Evolutionary conservation across 1,284 basidiomycete species (phyloP), one percentile per base, ranked within the genome.

Genomic region (Boletellus dicymbophilus): DNA sequence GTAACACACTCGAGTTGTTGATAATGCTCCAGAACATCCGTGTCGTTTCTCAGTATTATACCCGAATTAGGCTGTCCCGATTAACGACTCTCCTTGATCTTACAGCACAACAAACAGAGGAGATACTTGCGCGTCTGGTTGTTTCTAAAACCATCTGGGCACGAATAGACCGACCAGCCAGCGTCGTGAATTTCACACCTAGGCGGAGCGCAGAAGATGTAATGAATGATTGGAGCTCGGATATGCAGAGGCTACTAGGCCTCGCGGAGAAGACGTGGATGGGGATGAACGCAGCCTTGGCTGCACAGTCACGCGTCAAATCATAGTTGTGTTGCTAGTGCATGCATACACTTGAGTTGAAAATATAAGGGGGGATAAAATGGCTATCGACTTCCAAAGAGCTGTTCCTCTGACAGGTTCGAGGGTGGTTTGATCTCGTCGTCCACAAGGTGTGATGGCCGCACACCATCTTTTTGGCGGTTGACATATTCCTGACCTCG

Each of bases 151-250:
- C 90, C 21, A 84, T 98, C 37, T 97, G 90, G 80, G 97, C 97
- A 22, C 88, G 94, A 48, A 90, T 96, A 58, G 95, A 99, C 71
- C 83, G 97, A 43, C 95, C 95, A 30, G 79, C 88, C 1, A 95
- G 94, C 0, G 80, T 98, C 49, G 85, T 99, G 50, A 88, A 79
- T 62, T 99, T 99, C 77, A 83, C 83, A 58, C 82, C 77, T 60
- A 86, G 84, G 70, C 78, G 78, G 65, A 87, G 80, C 54, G 82
- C 90, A 3, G 94, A 96, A 66, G 92, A 95, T 63, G 86, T 93
- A 7, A 87, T 99, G 81, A 99, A 99, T 64, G 89, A 89, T 53
- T 99, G 97, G 97, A 95, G 90, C 69, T 88, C 84, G 21, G 95
- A 99, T 65, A 93, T 99, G 81, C 88, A 90, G 65, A 94, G 90